These are phyloP conservation scores for Coemansia sp. DNA, from an alignment of 192 early-diverging fungal genomes.

Conservation along the genomic window DNA sequence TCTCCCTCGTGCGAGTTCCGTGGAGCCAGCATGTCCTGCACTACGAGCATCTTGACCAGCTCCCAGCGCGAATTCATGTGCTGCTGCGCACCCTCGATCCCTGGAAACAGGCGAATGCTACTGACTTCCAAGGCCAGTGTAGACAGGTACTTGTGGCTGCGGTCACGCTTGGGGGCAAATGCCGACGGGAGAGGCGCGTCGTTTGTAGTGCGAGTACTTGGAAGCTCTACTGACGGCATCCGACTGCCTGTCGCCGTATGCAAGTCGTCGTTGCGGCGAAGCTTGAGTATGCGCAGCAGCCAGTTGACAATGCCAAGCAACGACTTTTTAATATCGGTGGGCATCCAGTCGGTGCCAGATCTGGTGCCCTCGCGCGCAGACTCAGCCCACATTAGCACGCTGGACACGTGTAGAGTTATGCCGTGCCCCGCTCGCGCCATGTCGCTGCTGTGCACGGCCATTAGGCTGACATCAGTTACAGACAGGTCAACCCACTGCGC, in stretches of 20 bases:
- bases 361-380: slow-evolving; percentile 30
- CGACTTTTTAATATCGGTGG: slow-evolving; percentile 22
- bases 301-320: slow-evolving; percentile 27
- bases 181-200: slow-evolving; percentile 1
- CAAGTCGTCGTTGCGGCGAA: slow-evolving; percentile 7
- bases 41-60: slow-evolving; percentile 49
- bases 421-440: slow-evolving; percentile 48
- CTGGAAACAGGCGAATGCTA: slow-evolving; percentile 34
- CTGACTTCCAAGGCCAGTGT: slow-evolving; percentile 38
- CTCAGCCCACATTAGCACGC: slow-evolving; percentile 45
- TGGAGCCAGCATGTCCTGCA: slow-evolving; percentile 27
- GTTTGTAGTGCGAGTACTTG: not conserved
- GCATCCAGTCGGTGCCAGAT: slow-evolving; percentile 15
- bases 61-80: slow-evolving; percentile 53
- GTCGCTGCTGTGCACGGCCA: slow-evolving; percentile 34
- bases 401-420: slow-evolving; percentile 37
- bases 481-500: slow-evolving; percentile 50
- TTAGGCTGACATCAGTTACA: slow-evolving; percentile 32
- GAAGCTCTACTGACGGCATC: not conserved
- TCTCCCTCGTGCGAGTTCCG: slow-evolving; percentile 21
- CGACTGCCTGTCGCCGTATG: not conserved
- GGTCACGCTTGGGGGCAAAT: slow-evolving; percentile 10
- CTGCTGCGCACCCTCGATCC: slow-evolving; percentile 36
- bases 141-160: slow-evolving; percentile 40
- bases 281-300: slow-evolving; percentile 21